Percentiles rank a stretch among this genome's conserved stretches.
These are phyloP conservation scores for Hemileccinum hortonii DNA, from an alignment of 1,284 basidiomycete genomes.

Conservation along the genomic window DNA sequence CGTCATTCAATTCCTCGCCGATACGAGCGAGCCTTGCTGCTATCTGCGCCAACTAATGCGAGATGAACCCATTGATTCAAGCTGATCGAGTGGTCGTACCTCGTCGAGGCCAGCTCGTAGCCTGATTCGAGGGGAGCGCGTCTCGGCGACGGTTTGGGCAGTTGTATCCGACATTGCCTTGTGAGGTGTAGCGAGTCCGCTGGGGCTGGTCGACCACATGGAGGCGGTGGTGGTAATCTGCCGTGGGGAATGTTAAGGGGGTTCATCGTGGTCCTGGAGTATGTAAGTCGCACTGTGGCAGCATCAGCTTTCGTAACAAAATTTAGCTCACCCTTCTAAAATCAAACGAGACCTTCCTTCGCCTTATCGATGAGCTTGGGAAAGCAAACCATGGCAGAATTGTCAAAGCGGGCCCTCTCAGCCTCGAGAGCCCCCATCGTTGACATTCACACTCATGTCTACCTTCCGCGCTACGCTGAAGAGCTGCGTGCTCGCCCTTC, in stretches of 20 bases:
- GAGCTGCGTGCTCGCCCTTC: slow-evolving; percentile 58
- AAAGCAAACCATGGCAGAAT: slow-evolving; percentile 24
- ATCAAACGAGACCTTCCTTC: slow-evolving; percentile 8
- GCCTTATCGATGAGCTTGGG: slow-evolving; percentile 31
- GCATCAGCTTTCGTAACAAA: slow-evolving; percentile 11
- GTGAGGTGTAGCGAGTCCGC: not conserved
- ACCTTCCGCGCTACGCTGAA: slow-evolving; percentile 70
- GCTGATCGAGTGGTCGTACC: slow-evolving; percentile 11
- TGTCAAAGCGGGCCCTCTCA: slow-evolving; percentile 22
- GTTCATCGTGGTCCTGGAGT: slow-evolving; percentile 13
- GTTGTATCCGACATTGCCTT: slow-evolving; percentile 7
- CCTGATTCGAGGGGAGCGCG: slow-evolving; percentile 20
- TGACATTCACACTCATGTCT: slow-evolving; percentile 82
- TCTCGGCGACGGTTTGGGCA: not conserved
- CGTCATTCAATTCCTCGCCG: slow-evolving; percentile 35
- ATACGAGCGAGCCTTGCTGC: slow-evolving; percentile 25
- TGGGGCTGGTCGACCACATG: slow-evolving; percentile 1
- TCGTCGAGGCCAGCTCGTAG: slow-evolving; percentile 28
- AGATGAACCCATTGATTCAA: not conserved
- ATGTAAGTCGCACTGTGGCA: slow-evolving; percentile 11
- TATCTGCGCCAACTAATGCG: slow-evolving; percentile 24
- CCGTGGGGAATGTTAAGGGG: not conserved
- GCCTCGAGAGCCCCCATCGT: slow-evolving; percentile 46
- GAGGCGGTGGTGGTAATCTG: slow-evolving; percentile 1
- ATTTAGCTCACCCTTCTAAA: slow-evolving; percentile 22